A percentile compares a stretch with the other conserved stretches of the same genome.
These are phyloP conservation scores for Salvia sclarea DNA, from an alignment of 305 asterid species.

Conservation along the genomic window DNA sequence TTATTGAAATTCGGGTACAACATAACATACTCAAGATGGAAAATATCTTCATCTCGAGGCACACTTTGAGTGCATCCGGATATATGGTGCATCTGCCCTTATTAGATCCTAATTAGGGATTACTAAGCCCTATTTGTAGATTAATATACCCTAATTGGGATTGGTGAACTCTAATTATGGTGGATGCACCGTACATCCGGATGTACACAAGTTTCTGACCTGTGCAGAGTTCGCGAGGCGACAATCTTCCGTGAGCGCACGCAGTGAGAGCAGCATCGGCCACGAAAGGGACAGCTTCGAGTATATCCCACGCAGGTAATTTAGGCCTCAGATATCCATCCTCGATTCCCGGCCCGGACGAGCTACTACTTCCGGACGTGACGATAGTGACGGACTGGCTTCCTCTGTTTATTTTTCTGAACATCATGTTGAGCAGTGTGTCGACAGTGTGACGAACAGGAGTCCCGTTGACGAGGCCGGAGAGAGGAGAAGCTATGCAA, in stretches of 20 bases:
- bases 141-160: too few species aligned
- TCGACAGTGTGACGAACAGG: constrained; percentile 83
- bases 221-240: constrained; percentile 97
- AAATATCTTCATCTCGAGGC: too few species aligned
- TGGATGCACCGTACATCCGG: too few species aligned
- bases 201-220: constrained; percentile 46
- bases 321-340: constrained; percentile 69
- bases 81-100: too few species aligned
- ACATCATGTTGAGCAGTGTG: constrained; percentile 81
- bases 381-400: constrained; percentile 57
- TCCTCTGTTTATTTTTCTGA: constrained; percentile 64
- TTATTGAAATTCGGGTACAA: constrained; percentile 1
- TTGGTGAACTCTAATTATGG: too few species aligned
- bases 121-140: too few species aligned
- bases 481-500: constrained; percentile 90
- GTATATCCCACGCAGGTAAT: constrained; percentile 97
- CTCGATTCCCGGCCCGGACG: constrained; percentile 74
- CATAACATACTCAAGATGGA: too few species aligned
- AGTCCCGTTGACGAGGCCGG: constrained; percentile 87
- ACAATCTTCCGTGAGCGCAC: constrained; percentile 84
- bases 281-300: constrained; percentile 95
- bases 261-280: constrained; percentile 96
- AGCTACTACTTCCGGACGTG: constrained; percentile 79
- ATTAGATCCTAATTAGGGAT: too few species aligned
- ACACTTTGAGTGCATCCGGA: too few species aligned